phyloP scores from a whole-genome alignment of 768 basidiomycete species.

The Mycena sanguinolenta region DNA sequence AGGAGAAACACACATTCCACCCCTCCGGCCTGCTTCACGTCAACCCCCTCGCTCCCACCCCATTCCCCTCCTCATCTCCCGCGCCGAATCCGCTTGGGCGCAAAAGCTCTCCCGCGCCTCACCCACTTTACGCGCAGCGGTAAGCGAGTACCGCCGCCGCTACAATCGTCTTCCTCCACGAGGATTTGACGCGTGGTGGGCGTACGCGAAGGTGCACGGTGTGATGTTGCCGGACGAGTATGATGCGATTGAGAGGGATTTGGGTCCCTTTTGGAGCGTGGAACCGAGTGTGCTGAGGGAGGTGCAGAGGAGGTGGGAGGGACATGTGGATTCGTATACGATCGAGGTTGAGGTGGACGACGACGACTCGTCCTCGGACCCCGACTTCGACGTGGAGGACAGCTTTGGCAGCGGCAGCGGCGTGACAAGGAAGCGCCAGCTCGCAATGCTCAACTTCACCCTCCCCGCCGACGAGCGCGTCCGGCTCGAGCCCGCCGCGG shows the following conservation, averaged over 20 bases:
- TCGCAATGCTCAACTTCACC: conserved; percentile 48
- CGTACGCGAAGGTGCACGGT: conserved; percentile 68
- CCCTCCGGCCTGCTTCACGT: conserved; percentile 57
- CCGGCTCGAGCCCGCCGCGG: conserved; percentile 42
- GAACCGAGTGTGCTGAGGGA: conserved; percentile 52
- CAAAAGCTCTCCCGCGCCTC: conserved; percentile 55
- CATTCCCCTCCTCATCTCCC: conserved; percentile 79
- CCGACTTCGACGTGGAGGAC: too few species aligned
- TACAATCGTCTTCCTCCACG: conserved; percentile 83
- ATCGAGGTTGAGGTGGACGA: conserved; percentile 39
- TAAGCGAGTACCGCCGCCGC: conserved; percentile 79
- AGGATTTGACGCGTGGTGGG: conserved; percentile 88
- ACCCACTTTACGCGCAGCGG: conserved; percentile 71
- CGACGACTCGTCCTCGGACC: too few species aligned
- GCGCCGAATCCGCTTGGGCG: conserved; percentile 78
- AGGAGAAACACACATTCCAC: conserved; percentile 50
- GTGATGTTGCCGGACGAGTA: conserved; percentile 90
- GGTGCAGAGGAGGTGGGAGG: conserved; percentile 54
- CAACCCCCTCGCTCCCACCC: conserved; percentile 70
- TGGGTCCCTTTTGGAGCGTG: conserved; percentile 86
- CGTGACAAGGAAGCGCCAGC: conserved; percentile 32
- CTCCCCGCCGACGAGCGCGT: conserved; percentile 40
- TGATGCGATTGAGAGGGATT: conserved; percentile 76
- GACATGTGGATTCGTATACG: conserved; percentile 54
- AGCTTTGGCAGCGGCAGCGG: too few species aligned